Evolutionary conservation across 129 eudicot species (phyloP).

Genomic region (Oenanthe sinensis): DNA sequence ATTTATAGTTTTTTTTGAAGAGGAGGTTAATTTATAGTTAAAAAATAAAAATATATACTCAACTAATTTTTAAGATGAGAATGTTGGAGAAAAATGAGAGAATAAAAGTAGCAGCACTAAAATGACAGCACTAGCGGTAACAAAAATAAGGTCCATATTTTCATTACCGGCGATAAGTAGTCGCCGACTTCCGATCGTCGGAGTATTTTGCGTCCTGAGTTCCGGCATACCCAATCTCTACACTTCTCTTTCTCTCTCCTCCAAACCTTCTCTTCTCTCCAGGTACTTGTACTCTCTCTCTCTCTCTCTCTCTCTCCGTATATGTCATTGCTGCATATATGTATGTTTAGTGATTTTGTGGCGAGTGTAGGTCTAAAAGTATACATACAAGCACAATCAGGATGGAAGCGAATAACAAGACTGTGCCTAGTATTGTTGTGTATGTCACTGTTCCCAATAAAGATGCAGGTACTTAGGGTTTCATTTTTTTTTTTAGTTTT

Average conservation of each 20-base stretch:
- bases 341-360: constrained; percentile 5
- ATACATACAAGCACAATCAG: constrained; percentile 23
- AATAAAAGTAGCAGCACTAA: neutral
- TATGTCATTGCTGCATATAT: neutral
- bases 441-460: constrained; percentile 94
- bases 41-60: no score
- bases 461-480: constrained; percentile 60
- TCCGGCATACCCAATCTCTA: constrained; percentile 56
- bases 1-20: no score
- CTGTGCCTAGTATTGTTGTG: constrained; percentile 94
- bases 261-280: constrained; percentile 20
- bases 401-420: constrained; percentile 58
- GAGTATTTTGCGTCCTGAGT: constrained; percentile 77
- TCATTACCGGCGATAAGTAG: constrained; percentile 35
- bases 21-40: no score
- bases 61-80: neutral
- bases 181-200: constrained; percentile 71
- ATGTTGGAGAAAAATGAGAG: neutral
- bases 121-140: constrained; percentile 24
- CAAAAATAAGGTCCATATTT: constrained; percentile 32
- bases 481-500: neutral
- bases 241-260: constrained; percentile 40
- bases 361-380: constrained; percentile 35
- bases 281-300: constrained; percentile 30
- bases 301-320: neutral